Conservation (phyloP, 495 filamentous ascomycete genomes). For the Aspergillus sclerotioniger region DNA sequence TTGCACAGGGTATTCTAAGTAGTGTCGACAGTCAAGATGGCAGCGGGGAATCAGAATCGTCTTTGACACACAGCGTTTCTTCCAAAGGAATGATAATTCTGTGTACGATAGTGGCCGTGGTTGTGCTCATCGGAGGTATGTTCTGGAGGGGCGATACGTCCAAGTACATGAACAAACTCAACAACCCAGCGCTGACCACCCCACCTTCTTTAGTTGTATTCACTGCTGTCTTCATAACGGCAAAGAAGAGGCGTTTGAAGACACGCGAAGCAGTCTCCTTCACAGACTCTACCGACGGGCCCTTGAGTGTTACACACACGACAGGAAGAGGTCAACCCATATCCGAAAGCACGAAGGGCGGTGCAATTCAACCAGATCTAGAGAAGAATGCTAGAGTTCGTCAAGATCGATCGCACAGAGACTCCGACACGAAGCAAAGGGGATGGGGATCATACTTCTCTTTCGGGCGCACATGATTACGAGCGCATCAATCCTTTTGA, state of each 20-base stretch:
- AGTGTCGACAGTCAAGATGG: background rate
- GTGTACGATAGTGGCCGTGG: conserved; percentile 2
- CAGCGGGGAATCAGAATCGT: background rate
- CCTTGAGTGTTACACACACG: background rate
- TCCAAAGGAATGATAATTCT: conserved; percentile 4
- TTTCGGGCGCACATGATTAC: background rate
- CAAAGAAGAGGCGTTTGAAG: background rate
- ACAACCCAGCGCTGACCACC: background rate
- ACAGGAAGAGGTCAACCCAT: background rate
- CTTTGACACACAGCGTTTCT: background rate
- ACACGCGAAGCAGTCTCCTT: background rate
- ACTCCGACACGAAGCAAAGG: background rate
- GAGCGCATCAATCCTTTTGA: background rate
- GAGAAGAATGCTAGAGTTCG: background rate
- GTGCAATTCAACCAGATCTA: background rate
- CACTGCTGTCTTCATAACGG: background rate
- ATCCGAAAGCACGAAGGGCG: background rate
- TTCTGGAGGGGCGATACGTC: background rate
- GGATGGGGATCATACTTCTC: conserved; percentile 2
- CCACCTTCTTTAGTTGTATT: background rate
- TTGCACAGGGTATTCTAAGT: background rate
- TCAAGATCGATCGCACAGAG: background rate
- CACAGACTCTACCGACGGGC: background rate
- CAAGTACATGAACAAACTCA: background rate
- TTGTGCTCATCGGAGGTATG: background rate